Percentiles rank a stretch among this genome's conserved stretches.
phyloP scores from a whole-genome alignment of 2,329 filamentous ascomycete species.

The Parastagonospora nodorum region DNA sequence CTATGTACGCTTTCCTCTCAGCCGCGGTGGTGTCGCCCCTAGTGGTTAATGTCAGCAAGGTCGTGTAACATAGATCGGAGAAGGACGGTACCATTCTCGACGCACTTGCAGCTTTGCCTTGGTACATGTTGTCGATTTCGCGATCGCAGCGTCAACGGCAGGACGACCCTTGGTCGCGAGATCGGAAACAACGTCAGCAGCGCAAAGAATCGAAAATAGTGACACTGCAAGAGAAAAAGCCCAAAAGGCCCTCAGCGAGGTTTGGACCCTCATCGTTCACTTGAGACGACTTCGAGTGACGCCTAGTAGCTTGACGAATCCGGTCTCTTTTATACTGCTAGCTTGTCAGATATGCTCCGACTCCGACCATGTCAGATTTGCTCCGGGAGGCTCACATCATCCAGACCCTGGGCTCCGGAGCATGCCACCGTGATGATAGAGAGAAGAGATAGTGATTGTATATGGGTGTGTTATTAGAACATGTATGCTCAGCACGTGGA shows the following conservation, averaged over 20 bases:
- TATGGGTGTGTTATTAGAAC: constrained; percentile 28
- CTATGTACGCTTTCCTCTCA: constrained; percentile 45
- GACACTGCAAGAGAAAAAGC: constrained; percentile 25
- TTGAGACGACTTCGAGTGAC: not conserved
- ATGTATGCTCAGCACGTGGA: constrained; percentile 12
- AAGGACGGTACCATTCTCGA: constrained; percentile 31
- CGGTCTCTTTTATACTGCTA: constrained; percentile 21
- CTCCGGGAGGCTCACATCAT: not conserved
- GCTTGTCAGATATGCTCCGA: too few relatives aligned
- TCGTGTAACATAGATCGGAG: not conserved
- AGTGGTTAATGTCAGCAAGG: constrained; percentile 3
- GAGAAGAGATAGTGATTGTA: constrained; percentile 14
- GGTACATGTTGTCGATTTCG: constrained; percentile 36
- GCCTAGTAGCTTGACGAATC: too few relatives aligned
- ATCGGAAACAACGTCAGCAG: constrained; percentile 34
- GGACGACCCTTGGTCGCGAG: constrained; percentile 33
- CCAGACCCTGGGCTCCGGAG: constrained; percentile 11
- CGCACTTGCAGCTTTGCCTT: constrained; percentile 38
- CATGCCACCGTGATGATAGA: constrained; percentile 11
- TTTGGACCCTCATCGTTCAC: constrained; percentile 19
- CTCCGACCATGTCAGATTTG: too few relatives aligned
- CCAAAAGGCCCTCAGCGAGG: constrained; percentile 24
- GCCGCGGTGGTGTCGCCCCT: constrained; percentile 35
- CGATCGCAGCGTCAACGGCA: constrained; percentile 31
- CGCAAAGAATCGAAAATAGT: constrained; percentile 23